Conservation (phyloP, 2,329 filamentous ascomycete species). For the Stenocarpella maydis region DNA sequence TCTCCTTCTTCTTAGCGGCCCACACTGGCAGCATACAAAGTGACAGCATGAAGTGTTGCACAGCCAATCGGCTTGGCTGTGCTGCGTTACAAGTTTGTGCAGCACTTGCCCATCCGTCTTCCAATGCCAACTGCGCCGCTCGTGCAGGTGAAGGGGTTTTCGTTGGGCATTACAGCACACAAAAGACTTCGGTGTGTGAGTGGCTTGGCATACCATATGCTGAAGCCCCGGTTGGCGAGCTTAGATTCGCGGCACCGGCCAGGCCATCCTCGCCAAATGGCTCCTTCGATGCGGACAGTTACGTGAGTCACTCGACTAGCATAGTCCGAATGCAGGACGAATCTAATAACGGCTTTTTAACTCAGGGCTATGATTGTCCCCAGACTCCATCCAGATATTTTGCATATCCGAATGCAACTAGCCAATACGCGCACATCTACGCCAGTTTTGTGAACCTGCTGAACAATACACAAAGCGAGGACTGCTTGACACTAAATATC, state of each 20-base stretch:
- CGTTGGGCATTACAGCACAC: background rate
- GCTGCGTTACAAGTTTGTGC: background rate
- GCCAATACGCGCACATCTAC: constrained; percentile 17
- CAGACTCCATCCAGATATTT: background rate
- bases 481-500: constrained; percentile 50
- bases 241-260: constrained; percentile 7
- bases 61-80: background rate
- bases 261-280: background rate
- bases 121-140: background rate
- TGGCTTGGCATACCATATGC: constrained; percentile 15
- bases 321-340: background rate
- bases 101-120: background rate
- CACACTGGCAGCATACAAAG: background rate
- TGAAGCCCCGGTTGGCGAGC: background rate
- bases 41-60: background rate
- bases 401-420: constrained; percentile 21
- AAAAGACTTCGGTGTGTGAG: background rate
- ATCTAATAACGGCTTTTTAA: background rate
- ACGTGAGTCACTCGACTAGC: background rate
- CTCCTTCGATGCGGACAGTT: background rate
- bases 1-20: background rate
- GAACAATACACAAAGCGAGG: constrained; percentile 41
- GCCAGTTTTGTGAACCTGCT: constrained; percentile 12
- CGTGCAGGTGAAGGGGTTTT: background rate
- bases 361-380: constrained; percentile 20